These are phyloP conservation scores for Helichrysum umbraculigerum DNA, from an alignment of 129 eudicot species.

Conservation along the genomic window DNA sequence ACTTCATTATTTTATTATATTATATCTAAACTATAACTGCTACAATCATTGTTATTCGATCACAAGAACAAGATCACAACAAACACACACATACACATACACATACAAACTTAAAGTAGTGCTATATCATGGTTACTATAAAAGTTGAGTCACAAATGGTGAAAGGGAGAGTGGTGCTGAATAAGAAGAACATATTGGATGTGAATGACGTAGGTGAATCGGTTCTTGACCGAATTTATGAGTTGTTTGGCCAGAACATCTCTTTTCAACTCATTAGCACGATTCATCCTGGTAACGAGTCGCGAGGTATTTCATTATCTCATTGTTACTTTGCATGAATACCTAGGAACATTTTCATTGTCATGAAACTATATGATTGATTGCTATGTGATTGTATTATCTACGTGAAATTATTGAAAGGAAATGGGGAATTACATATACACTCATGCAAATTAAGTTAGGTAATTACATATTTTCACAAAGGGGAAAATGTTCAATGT, in stretches of 20 bases:
- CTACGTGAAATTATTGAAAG: too few relatives aligned
- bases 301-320: constrained; percentile 6
- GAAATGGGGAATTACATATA: too few relatives aligned
- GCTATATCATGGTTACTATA: neutral
- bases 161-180: constrained; percentile 51
- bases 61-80: neutral
- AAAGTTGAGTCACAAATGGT: neutral
- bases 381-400: too few relatives aligned
- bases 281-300: constrained; percentile 20
- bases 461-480: too few relatives aligned
- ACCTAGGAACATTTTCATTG: neutral
- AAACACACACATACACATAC: neutral
- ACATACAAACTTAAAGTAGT: neutral
- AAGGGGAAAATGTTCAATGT: too few relatives aligned
- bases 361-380: too few relatives aligned
- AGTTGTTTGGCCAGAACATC: constrained; percentile 35
- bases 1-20: neutral
- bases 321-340: neutral
- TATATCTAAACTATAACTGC: neutral
- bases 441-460: too few relatives aligned
- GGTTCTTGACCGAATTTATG: constrained; percentile 45
- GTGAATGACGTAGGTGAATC: constrained; percentile 38
- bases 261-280: constrained; percentile 54
- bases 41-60: neutral
- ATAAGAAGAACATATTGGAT: constrained; percentile 57